These are phyloP conservation scores for Leishmania turanica DNA, from an alignment of 208 protist species.

Conservation along the genomic window DNA sequence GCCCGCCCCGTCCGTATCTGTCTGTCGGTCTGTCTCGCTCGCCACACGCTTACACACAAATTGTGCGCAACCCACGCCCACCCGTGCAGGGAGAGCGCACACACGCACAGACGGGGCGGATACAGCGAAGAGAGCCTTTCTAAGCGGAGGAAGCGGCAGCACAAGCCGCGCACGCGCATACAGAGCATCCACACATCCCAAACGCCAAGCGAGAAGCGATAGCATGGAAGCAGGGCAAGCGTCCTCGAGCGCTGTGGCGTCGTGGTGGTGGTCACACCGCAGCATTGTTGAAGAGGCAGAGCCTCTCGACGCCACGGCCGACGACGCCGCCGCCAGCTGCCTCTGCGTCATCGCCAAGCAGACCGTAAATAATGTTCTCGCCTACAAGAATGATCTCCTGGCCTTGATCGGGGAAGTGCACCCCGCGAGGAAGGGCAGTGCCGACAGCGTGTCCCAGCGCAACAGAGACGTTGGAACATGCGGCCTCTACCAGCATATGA, in stretches of 20 bases:
- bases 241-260: not conserved
- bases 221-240: conserved; percentile 10
- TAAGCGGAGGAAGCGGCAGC: not conserved
- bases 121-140: not conserved
- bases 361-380: conserved; percentile 16
- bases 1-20: not conserved
- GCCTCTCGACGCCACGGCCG: conserved; percentile 39
- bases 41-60: conserved; percentile 12
- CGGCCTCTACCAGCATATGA: conserved; percentile 11
- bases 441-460: not conserved
- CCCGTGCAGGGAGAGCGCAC: not conserved
- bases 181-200: not conserved
- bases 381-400: not conserved
- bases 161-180: not conserved
- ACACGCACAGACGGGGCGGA: not conserved
- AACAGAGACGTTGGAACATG: not conserved
- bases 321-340: conserved; percentile 30
- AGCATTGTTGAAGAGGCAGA: conserved; percentile 47
- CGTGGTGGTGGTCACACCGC: conserved; percentile 69
- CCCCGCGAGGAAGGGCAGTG: not conserved
- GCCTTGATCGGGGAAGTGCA: not conserved
- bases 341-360: conserved; percentile 18
- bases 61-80: not conserved
- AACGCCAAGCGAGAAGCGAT: not conserved
- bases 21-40: not conserved